Conservation (phyloP, 192 early-diverging fungal genomes). For the Dimargaris xerosporica region DNA sequence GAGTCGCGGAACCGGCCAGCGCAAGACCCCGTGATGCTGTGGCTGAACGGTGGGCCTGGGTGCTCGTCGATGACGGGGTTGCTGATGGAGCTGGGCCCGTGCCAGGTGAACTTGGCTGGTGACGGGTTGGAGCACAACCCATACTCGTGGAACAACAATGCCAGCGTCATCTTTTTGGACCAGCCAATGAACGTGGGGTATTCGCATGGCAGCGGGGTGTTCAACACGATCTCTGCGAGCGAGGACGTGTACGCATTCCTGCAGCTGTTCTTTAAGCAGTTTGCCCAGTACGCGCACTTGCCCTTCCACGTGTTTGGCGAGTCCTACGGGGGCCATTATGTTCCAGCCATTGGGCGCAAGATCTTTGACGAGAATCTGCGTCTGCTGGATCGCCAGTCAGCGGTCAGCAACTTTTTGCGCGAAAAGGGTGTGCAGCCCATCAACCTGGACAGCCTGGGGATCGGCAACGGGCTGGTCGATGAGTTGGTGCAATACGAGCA, state of each 20-base stretch:
- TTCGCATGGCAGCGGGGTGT: conserved; percentile 62
- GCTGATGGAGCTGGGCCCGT: conserved; percentile 79
- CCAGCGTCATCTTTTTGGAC: conserved; percentile 73
- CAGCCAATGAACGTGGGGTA: conserved; percentile 89
- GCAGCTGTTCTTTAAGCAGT: conserved; percentile 76
- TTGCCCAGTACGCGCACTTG: conserved; percentile 61
- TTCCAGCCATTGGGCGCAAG: conserved; percentile 74
- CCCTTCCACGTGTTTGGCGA: conserved; percentile 86
- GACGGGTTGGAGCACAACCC: conserved; percentile 46
- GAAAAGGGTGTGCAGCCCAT: conserved; percentile 36
- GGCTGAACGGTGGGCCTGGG: conserved; percentile 76
- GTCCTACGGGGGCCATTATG: conserved; percentile 80
- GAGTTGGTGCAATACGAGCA: conserved; percentile 78
- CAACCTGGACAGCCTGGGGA: conserved; percentile 57
- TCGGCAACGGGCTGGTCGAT: conserved; percentile 89
- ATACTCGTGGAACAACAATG: conserved; percentile 81
- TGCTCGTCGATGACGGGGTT: conserved; percentile 64
- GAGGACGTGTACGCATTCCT: conserved; percentile 84
- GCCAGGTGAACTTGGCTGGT: conserved; percentile 64
- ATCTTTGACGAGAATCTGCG: conserved; percentile 56
- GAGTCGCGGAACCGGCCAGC: conserved; percentile 56
- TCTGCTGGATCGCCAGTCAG: not conserved
- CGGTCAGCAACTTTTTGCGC: conserved; percentile 9
- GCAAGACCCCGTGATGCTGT: conserved; percentile 59
- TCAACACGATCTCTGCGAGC: conserved; percentile 59